Base-by-base conservation (phyloP, 2,329 filamentous ascomycete genomes). In the Phaeophleospora eucalypticola region DNA sequence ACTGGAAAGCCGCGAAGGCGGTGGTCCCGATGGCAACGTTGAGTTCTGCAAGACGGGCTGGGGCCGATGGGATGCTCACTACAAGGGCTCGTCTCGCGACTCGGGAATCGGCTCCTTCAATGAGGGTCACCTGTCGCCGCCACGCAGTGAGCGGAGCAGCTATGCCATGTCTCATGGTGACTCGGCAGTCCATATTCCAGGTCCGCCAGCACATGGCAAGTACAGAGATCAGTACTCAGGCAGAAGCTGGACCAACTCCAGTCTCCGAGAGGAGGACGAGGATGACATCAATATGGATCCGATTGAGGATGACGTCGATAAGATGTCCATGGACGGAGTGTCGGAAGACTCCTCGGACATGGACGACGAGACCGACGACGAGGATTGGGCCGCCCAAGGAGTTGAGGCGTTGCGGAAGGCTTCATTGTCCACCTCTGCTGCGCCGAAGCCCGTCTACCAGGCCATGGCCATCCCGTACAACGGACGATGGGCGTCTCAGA, bases 1-100 rank as follows among this genome's bases (percentile, higher is more conserved):
- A 50, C 72, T 97, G 57, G 91, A 97, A 71, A 86, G 87, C 59
- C 84, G 87, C 59, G 74, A 74, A n/a, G 75, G 71, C 38, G 77
- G 75, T 45, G 77, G 75, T 39, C 65, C 79, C 51, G 76, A 83
- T 52, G 83, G 84, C 56, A 83, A 88, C 58, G 84, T 93, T 60
- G 78, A 84, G 64, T 97, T 95, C 65, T 87, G 94, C 68, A 97
- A 97, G 76, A 89, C 96, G 49, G 91, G 91, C 63, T 97, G 91
- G 91, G 93, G 93, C 49, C 83, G 89, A 57, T 98, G 91, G 91
- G 87, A 94, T 68, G 93, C 90, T 52, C 83, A 83, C 64, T 78
- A 81, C 65, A 82, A 82, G 59, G 87, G 84, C 45, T 58, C 57
- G 9, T 59, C 61, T 8, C 51, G 59, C 21, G 63, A 65, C 48